phyloP scores from a whole-genome alignment of 2,329 filamentous ascomycete species.

The Aotearoamyces nothofagi region DNA sequence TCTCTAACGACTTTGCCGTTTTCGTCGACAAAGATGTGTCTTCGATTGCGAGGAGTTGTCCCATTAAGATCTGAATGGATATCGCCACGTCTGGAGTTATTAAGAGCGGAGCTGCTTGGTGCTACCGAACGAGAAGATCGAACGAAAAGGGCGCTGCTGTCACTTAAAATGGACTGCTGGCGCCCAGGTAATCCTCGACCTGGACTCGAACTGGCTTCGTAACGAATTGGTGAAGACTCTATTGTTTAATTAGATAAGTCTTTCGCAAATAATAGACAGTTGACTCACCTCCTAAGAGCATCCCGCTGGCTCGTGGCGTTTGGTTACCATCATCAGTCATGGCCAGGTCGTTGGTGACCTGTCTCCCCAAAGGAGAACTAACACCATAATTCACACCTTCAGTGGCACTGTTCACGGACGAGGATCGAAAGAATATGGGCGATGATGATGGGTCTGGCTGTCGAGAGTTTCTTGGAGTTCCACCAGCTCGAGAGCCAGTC shows the following conservation, averaged over 20 bases:
- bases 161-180: conserved; percentile 56
- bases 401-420: conserved; percentile 29
- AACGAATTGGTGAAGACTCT: conserved; percentile 90
- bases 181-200: conserved; percentile 41
- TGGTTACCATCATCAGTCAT: conserved; percentile 45
- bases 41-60: conserved; percentile 33
- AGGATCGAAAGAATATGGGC: conserved; percentile 63
- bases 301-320: conserved; percentile 52
- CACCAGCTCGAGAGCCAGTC: conserved; percentile 12
- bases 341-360: conserved; percentile 41
- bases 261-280: conserved; percentile 2
- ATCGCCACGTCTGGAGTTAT: conserved; percentile 61
- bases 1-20: conserved; percentile 41
- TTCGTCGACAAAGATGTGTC: conserved; percentile 41
- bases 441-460: conserved; percentile 56
- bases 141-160: conserved; percentile 79
- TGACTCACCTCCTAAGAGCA: conserved; percentile 44
- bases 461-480: conserved; percentile 30
- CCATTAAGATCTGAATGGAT: conserved; percentile 67
- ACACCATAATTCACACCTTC: conserved; percentile 25
- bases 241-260: conserved; percentile 2
- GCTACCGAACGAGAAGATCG: conserved; percentile 39
- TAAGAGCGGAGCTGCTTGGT: conserved; percentile 30
- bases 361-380: conserved; percentile 45
- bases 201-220: conserved; percentile 80